Base-by-base conservation (phyloP, 2,329 filamentous ascomycete genomes). In the Ophiostoma triangulosporum region DNA sequence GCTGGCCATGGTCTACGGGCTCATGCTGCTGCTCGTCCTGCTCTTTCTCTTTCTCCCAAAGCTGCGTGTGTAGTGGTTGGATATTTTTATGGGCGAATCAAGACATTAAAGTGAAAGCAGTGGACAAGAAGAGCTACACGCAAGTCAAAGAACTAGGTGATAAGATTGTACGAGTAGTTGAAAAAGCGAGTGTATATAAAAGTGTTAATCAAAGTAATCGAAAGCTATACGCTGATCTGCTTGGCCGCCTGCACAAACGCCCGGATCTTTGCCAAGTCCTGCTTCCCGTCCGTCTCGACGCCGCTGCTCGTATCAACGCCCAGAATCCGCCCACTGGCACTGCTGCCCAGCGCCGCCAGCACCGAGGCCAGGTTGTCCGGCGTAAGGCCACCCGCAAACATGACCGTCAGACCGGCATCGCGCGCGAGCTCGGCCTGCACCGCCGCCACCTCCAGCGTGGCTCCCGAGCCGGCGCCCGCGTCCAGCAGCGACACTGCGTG, bases 221-320 rank as follows among this genome's bases (percentile, higher is more conserved):
- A 40, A 24, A 26, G 14, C 29, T 29, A 31, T 7, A 11, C 4
- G 24, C 69, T 67, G 35, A 54, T 40, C 15, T 32, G 7, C 66
- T 93, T 93, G 0, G 83, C 87, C 33, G 81, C 80, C 64, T 79
- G 77, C 38, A 97, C 74, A 68, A 98, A 98, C 4, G 77, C 79
- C 58, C 74, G 73, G 60, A 98, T 97, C 71, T 85, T 94, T 17
- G 80, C 78, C 54, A 91, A 62, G 66, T 83, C 86, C 68, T 98
- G 93, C 64, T 80, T 73, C 2, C 89, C 91, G 60, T 84, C 78
- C 33, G 81, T 82, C 69, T 97, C 93, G 2, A 98, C 89, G 0
- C 94, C 94, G 63, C 88, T 95, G 67, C 89, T 95, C 20, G 95
- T 88, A 71, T 98, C 93, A 3, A 98, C 86, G 2, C 84, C 90